Conservation (phyloP, 257 asterid genomes). For the Salvia splendens region DNA sequence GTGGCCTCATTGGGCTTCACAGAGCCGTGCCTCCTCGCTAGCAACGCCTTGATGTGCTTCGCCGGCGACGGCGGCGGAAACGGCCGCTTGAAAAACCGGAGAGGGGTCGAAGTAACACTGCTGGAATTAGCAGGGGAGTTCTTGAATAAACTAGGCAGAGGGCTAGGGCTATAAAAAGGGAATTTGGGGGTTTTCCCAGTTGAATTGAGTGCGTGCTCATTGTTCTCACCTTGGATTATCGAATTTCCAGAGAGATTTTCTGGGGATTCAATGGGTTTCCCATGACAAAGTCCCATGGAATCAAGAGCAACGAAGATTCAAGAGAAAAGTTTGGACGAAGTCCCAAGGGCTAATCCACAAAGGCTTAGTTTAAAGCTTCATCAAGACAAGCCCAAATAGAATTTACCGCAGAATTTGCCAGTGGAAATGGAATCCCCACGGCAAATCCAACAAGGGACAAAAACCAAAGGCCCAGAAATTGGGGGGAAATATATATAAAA, state of each 20-base stretch:
- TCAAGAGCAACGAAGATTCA: slow-evolving; percentile 37
- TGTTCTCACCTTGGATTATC: slow-evolving; percentile 44
- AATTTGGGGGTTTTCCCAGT: slow-evolving; percentile 82
- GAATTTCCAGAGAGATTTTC: slow-evolving; percentile 57
- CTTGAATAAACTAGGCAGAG: slow-evolving; percentile 71
- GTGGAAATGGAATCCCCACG: slow-evolving; percentile 29
- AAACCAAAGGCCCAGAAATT: slow-evolving; percentile 30
- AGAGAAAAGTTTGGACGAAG: background rate
- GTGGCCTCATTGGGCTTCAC: slow-evolving; percentile 86
- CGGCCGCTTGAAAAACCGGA: slow-evolving; percentile 76
- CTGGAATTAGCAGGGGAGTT: slow-evolving; percentile 79
- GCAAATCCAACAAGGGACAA: slow-evolving; percentile 18
- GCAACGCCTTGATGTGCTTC: slow-evolving; percentile 86
- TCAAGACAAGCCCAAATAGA: slow-evolving; percentile 48
- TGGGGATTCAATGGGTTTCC: slow-evolving; percentile 75
- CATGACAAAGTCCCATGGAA: slow-evolving; percentile 94
- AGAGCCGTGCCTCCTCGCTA: slow-evolving; percentile 85
- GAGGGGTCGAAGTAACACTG: slow-evolving; percentile 83
- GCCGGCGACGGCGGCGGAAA: slow-evolving; percentile 99
- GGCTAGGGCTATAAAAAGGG: slow-evolving; percentile 97
- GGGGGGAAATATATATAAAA: slow-evolving; percentile 19
- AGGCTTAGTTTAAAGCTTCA: slow-evolving; percentile 30
- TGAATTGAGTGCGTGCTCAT: slow-evolving; percentile 50
- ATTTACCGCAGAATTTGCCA: slow-evolving; percentile 33
- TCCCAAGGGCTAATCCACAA: background rate